Evolutionary conservation across 306 rosid species (phyloP), one percentile per base, ranked within the genome.

Genomic region (Fragaria ananassa): DNA sequence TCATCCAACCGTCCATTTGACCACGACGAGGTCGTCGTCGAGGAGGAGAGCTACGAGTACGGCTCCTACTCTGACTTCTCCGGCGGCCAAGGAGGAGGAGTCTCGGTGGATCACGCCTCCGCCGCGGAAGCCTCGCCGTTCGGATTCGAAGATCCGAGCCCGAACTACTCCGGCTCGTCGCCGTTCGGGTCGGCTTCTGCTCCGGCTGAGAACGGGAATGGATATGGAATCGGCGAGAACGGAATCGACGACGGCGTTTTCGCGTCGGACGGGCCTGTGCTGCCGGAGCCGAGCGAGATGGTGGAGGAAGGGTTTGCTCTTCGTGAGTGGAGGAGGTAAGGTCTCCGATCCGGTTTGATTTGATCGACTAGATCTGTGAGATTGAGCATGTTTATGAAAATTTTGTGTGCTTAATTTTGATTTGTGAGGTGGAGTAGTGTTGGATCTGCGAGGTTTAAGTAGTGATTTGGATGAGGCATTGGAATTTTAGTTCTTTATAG

Each of bases 271-370:
- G 98, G 97, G 37, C 98, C 98, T 5, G 88, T 88, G 74, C 96
- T 96, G 69, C 98, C 97, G 19, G 93, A 92, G 11, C 99, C 98
- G 3, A 39, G 49, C 56, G 97, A 92, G 71, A 86, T 96, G 97
- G 96, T 80, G 13, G 99, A 96, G 74, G 99, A 96, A 88, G 99
- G 99, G 3, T 76, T 76, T 45, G 97, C 91, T 65, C 91, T 96
- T 77, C 97, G 99, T 10, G 98, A 96, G 81, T 96, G 99, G 99
- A 88, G 99, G 81, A 89, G 97, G 99, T 96, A 74, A 91, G 99
- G 54, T 68, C 2, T 68, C 84, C 72, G 67, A 79, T 39, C 76
- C n/a, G 71, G 53, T n/a, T 74, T 63, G 14, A 29, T 70, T 60
- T 21, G 29, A 70, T 18, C 68, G 21, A 45, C 15, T 39, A 37